phyloP scores from a whole-genome alignment of 371 early-diverging fungal genomes.

The Blyttiomyces sp. region DNA sequence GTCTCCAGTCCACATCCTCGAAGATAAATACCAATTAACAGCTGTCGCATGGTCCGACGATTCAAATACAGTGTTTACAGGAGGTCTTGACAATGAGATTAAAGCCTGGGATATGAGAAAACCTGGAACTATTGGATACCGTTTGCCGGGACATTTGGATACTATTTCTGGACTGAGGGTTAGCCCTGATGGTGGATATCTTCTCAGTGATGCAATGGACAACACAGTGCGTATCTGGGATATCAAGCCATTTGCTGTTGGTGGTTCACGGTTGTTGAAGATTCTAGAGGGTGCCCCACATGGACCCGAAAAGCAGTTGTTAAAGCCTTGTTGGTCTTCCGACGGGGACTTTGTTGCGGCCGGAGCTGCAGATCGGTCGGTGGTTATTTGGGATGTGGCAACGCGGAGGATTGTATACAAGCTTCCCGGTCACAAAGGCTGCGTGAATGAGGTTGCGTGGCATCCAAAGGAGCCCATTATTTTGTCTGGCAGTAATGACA shows the following conservation, averaged over 20 bases:
- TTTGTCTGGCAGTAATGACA: constrained; percentile 81
- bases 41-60: constrained; percentile 72
- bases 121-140: constrained; percentile 54
- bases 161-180: constrained; percentile 84
- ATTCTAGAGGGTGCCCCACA: constrained; percentile 78
- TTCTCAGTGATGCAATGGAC: constrained; percentile 88
- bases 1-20: constrained; percentile 67
- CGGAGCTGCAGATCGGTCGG: constrained; percentile 87
- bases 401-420: constrained; percentile 85
- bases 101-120: constrained; percentile 88
- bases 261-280: constrained; percentile 23
- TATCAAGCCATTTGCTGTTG: constrained; percentile 77
- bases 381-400: constrained; percentile 93
- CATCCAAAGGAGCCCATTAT: constrained; percentile 88
- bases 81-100: constrained; percentile 87
- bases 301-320: constrained; percentile 89
- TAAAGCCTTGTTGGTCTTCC: constrained; percentile 83
- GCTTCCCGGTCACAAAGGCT: constrained; percentile 94
- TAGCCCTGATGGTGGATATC: constrained; percentile 76
- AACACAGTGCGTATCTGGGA: constrained; percentile 96
- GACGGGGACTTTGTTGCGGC: constrained; percentile 87
- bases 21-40: constrained; percentile 74
- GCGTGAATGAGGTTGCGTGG: constrained; percentile 96
- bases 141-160: constrained; percentile 80
- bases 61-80: constrained; percentile 82